Base-by-base conservation (phyloP, 306 rosid genomes). In the Vigna reflexopilosa region DNA sequence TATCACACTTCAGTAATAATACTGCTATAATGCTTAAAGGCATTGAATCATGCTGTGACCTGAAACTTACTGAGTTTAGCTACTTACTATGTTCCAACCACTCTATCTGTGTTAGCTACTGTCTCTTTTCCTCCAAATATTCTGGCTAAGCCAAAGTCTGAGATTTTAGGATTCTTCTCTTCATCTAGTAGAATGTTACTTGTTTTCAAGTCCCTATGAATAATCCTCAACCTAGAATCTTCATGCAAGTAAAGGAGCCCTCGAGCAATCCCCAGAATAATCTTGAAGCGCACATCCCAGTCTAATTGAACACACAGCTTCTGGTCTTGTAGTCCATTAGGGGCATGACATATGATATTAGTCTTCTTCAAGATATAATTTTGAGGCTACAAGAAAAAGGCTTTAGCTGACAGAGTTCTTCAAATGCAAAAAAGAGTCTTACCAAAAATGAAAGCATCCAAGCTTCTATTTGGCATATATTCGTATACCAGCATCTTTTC, bases 51-150 rank as follows among this genome's bases (percentile, higher is more conserved):
- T 76, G 70, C 63, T 47, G 58, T 62, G 24, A 8, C 12, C 75
- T 36, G 38, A 28, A 75, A 85, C 97, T 88, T 67, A 91, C 97
- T 91, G 88, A n/a, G 97, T 91, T 36, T 36, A 36, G 42, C 9
- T 6, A 85, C 97, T 88, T 67, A 91, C 97, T 91, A 91, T 14
- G 97, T 91, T 68, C 97, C 97, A 30, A 92, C 97, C 56, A 92
- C 93, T 82, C 91, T 90, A 4, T 77, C 86, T 44, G 97, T 92
- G 77, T 78, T 90, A 22, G 81, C 84, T 57, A 86, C 69, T 68
- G 89, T 84, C 66, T 91, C 91, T 40, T 88, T 85, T 77, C 91
- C 90, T 67, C 87, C 94, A 65, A 89, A 86, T 69, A 91, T 91
- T 77, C 91, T 86, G 0, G 94, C 94, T 72, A 91, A 82, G 54